These are phyloP conservation scores for Amanita thiersii DNA, from an alignment of 768 basidiomycete genomes.

Conservation along the genomic window DNA sequence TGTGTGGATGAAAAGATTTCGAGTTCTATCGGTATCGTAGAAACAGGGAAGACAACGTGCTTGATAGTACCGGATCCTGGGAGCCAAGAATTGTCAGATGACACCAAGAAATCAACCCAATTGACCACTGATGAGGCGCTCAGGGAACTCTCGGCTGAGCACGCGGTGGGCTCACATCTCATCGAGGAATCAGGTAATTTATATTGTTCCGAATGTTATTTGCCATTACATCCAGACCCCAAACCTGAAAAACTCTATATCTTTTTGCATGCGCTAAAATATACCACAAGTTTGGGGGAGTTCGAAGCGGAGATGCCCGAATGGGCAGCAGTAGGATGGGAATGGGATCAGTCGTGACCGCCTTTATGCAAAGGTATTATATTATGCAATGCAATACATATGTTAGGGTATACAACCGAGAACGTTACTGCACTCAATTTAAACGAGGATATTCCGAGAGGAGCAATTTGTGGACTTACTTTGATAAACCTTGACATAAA, in stretches of 20 bases:
- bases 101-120: slow-evolving; percentile 23
- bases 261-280: slow-evolving; percentile 86
- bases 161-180: slow-evolving; percentile 5
- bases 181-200: slow-evolving; percentile 31
- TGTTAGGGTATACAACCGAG: slow-evolving; percentile 16
- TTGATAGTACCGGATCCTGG: background rate
- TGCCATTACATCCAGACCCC: slow-evolving; percentile 91
- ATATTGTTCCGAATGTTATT: slow-evolving; percentile 88
- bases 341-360: slow-evolving; percentile 40
- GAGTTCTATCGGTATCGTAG: no score
- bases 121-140: slow-evolving; percentile 44
- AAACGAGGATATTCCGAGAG: slow-evolving; percentile 3
- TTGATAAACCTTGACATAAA: slow-evolving; percentile 93
- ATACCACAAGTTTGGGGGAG: slow-evolving; percentile 73
- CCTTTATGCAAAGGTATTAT: background rate
- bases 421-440: slow-evolving; percentile 2
- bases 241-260: slow-evolving; percentile 90
- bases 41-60: no score
- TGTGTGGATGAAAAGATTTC: no score
- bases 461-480: slow-evolving; percentile 26
- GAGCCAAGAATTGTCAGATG: slow-evolving; percentile 5
- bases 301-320: slow-evolving; percentile 84
- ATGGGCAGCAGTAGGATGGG: slow-evolving; percentile 77
- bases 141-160: slow-evolving; percentile 27
- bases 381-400: slow-evolving; percentile 8